A percentile compares a stretch with the other conserved stretches of the same genome.
Conservation (phyloP, 2,329 filamentous ascomycete species). For the Fonsecaea pedrosoi region DNA sequence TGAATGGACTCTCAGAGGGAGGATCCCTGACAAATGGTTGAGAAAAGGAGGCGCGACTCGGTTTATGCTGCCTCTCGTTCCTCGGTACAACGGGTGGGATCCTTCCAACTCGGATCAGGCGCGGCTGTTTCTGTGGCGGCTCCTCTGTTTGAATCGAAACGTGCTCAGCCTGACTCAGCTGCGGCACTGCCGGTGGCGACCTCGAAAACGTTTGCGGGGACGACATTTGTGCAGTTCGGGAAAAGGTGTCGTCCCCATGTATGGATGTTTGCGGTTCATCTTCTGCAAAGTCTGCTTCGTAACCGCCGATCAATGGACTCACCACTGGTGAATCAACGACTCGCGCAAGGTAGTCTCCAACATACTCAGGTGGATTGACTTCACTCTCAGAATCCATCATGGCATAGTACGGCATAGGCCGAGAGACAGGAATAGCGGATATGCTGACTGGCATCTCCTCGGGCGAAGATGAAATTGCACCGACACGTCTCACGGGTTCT, state of each 20-base stretch:
- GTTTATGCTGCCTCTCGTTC: constrained; percentile 66
- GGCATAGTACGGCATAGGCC: constrained; percentile 65
- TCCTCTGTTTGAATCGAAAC: constrained; percentile 10
- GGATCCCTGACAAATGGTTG: constrained; percentile 70
- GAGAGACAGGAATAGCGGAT: constrained; percentile 46
- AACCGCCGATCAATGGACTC: constrained; percentile 23
- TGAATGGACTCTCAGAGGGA: constrained; percentile 45
- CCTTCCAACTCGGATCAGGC: constrained; percentile 72
- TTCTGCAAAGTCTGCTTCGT: constrained; percentile 42
- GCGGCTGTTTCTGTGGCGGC: constrained; percentile 31
- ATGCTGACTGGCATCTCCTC: constrained; percentile 50
- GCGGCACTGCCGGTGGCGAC: constrained; percentile 25
- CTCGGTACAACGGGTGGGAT: constrained; percentile 82
- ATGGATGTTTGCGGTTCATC: constrained; percentile 9
- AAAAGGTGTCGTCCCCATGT: constrained; percentile 21
- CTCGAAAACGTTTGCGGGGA: constrained; percentile 25
- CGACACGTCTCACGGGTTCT: constrained; percentile 16
- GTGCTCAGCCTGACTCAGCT: constrained; percentile 21
- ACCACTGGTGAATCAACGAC: constrained; percentile 42
- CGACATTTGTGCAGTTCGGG: constrained; percentile 23
- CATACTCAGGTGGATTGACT: constrained; percentile 51
- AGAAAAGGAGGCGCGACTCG: constrained; percentile 81
- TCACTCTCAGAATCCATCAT: constrained; percentile 57
- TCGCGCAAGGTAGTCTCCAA: constrained; percentile 54
- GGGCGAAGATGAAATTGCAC: constrained; percentile 41